Evolutionary conservation across 805 yeast genomes (phyloP).

Genomic region (Metschnikowia chrysomelidarum): DNA sequence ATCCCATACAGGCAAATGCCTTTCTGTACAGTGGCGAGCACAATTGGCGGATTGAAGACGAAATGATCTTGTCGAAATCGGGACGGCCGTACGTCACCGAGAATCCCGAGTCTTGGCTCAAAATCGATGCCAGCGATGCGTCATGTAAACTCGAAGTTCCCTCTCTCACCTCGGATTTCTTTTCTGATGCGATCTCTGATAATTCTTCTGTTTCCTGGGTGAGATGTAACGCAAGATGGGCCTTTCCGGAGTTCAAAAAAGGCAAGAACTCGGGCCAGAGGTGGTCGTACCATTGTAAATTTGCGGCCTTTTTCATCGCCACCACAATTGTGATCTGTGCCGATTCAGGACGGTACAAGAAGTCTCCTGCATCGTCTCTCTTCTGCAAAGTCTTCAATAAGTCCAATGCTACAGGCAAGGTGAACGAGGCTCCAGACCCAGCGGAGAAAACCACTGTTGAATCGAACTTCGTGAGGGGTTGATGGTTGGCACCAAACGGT

Average conservation of each 20-base stretch:
- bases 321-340: conserved; percentile 32
- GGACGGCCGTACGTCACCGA: conserved; percentile 20
- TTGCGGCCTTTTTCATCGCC: conserved; percentile 26
- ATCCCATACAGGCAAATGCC: conserved; percentile 37
- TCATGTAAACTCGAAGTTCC: conserved; percentile 4
- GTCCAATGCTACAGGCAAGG: conserved; percentile 45
- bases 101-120: conserved; percentile 2
- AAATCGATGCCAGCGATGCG: background rate
- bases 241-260: conserved; percentile 22
- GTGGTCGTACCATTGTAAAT: conserved; percentile 38
- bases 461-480: conserved; percentile 43
- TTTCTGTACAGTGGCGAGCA: conserved; percentile 18
- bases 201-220: conserved; percentile 23
- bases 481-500: conserved; percentile 45
- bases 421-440: conserved; percentile 49
- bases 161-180: conserved; percentile 1
- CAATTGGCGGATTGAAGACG: conserved; percentile 16
- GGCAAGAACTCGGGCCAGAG: conserved; percentile 29
- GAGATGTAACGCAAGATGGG: conserved; percentile 27
- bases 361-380: conserved; percentile 30
- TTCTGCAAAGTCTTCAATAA: conserved; percentile 28
- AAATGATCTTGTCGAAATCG: conserved; percentile 17
- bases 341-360: conserved; percentile 29
- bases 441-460: conserved; percentile 36
- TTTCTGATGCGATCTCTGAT: conserved; percentile 5